These are phyloP conservation scores for Fusarium floridanum DNA, from an alignment of 2,329 filamentous ascomycete species.

Conservation along the genomic window DNA sequence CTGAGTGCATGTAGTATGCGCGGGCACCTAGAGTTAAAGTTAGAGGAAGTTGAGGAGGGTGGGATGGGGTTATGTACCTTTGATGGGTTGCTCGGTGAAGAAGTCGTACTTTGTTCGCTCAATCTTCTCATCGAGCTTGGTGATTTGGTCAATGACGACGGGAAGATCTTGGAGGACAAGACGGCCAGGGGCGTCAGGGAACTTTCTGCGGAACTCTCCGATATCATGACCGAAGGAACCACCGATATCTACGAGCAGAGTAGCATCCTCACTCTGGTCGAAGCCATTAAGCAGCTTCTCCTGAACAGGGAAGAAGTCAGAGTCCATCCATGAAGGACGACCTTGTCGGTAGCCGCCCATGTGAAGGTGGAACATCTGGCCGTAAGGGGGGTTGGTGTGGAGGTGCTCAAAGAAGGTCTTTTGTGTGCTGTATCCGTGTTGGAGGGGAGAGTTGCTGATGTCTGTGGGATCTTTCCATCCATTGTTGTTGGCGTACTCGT, in stretches of 20 bases:
- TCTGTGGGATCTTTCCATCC: conserved; percentile 49
- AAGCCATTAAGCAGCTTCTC: conserved; percentile 48
- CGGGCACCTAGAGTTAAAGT: conserved; percentile 47
- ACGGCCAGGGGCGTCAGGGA: conserved; percentile 54
- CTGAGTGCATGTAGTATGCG: conserved; percentile 57
- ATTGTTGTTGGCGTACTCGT: conserved; percentile 47
- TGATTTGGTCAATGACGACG: conserved; percentile 52
- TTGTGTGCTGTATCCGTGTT: conserved; percentile 52
- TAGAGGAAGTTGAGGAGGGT: not conserved
- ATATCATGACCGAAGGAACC: conserved; percentile 54
- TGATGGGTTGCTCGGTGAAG: conserved; percentile 59
- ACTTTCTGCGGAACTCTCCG: conserved; percentile 50
- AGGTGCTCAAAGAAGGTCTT: conserved; percentile 53
- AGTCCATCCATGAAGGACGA: conserved; percentile 51
- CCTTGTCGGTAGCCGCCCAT: conserved; percentile 55
- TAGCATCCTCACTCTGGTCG: conserved; percentile 42
- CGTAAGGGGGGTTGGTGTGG: conserved; percentile 46
- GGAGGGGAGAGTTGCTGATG: conserved; percentile 46
- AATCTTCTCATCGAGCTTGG: conserved; percentile 47
- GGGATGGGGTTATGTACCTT: conserved; percentile 46
- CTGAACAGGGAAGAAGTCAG: conserved; percentile 52
- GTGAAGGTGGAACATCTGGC: conserved; percentile 53
- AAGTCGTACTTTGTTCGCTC: conserved; percentile 60
- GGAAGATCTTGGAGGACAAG: conserved; percentile 64
- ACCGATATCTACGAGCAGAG: conserved; percentile 53